Evolutionary conservation across 495 filamentous ascomycete species (phyloP).

Genomic region (Penicillium antarcticum): DNA sequence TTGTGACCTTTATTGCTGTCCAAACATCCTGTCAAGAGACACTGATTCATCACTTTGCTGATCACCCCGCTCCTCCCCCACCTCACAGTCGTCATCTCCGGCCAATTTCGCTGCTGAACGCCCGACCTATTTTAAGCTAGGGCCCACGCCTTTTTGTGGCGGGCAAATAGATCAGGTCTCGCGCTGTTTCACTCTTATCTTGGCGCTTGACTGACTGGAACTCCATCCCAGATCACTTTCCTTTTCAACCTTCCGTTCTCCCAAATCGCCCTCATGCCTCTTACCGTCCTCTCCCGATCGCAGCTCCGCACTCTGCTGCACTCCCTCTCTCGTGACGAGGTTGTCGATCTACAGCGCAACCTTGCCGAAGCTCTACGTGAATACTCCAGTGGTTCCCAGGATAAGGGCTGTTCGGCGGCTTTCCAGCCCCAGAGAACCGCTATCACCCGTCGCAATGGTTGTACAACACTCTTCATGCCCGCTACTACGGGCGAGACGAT

Average conservation of each 20-base stretch:
- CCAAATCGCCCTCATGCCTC: conserved; percentile 53
- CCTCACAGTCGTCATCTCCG: conserved; percentile 6
- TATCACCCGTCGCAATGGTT: conserved; percentile 64
- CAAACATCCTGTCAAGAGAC: too few species aligned
- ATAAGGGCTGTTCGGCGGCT: conserved; percentile 53
- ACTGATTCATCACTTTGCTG: not conserved
- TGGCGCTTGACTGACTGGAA: conserved; percentile 6
- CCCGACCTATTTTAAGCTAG: not conserved
- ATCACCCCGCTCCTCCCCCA: conserved; percentile 7
- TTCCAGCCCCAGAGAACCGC: conserved; percentile 78
- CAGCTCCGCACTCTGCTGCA: conserved; percentile 70
- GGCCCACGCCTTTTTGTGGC: not conserved
- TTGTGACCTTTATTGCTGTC: not conserved
- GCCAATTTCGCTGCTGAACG: not conserved
- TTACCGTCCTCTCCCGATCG: conserved; percentile 70
- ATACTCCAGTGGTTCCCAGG: conserved; percentile 69
- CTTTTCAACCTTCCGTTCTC: not conserved
- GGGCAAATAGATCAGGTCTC: not conserved
- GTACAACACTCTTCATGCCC: conserved; percentile 92
- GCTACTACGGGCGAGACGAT: conserved; percentile 56
- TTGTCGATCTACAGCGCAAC: conserved; percentile 59
- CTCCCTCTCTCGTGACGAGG: conserved; percentile 65
- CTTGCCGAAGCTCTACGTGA: conserved; percentile 75
- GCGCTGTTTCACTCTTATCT: conserved; percentile 2
- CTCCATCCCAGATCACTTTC: conserved; percentile 2